Percentiles rank a stretch among this genome's conserved stretches.
These are phyloP conservation scores for Cyberlindnera americana DNA, from an alignment of 805 yeast species.

Conservation along the genomic window DNA sequence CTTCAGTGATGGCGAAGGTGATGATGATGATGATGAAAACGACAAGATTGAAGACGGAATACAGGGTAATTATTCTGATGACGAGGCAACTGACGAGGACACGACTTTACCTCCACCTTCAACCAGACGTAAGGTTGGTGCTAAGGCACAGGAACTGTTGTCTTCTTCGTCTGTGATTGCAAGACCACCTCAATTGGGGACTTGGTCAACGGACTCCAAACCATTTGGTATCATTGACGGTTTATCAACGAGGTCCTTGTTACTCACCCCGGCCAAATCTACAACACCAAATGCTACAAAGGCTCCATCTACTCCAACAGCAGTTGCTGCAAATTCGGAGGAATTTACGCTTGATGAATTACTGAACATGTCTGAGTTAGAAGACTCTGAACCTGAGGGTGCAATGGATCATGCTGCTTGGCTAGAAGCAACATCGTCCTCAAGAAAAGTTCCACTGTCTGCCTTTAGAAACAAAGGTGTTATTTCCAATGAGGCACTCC, in stretches of 20 bases:
- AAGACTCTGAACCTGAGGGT: constrained; percentile 62
- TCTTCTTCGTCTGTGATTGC: constrained; percentile 81
- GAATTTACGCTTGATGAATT: constrained; percentile 71
- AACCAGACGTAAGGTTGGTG: constrained; percentile 55
- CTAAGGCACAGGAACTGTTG: constrained; percentile 88
- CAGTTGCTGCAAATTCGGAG: constrained; percentile 31
- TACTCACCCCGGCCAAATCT: constrained; percentile 36
- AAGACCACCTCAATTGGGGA: constrained; percentile 88
- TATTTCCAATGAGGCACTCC: constrained; percentile 28
- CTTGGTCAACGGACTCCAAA: constrained; percentile 81
- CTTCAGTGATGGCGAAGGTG: constrained; percentile 43
- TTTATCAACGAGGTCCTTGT: constrained; percentile 77
- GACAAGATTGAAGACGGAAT: constrained; percentile 6
- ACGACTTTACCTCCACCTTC: constrained; percentile 72
- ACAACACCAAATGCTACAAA: constrained; percentile 1
- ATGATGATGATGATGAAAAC: constrained; percentile 22
- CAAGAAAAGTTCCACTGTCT: constrained; percentile 70
- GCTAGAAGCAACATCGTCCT: constrained; percentile 35
- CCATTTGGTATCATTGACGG: constrained; percentile 97
- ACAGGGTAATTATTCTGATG: constrained; percentile 42
- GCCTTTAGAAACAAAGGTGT: constrained; percentile 85
- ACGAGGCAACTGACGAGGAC: constrained; percentile 95
- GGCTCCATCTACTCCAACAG: constrained; percentile 17
- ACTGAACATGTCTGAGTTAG: constrained; percentile 83
- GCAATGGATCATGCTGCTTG: constrained; percentile 35